phyloP scores from a whole-genome alignment of 2,329 filamentous ascomycete species.

The Alternaria consortialis region DNA sequence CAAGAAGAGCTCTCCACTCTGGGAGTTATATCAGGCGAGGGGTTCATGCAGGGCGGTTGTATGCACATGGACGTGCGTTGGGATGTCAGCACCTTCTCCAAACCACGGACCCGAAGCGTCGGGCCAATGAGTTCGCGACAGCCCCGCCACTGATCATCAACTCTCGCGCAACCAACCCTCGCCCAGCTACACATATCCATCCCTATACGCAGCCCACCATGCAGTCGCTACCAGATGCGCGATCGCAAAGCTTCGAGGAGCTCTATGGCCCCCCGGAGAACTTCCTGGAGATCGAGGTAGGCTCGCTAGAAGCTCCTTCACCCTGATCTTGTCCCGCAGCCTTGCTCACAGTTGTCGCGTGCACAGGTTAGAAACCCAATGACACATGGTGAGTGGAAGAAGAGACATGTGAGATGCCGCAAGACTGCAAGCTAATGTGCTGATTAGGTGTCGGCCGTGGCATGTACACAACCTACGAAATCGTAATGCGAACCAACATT shows the following conservation, averaged over 20 bases:
- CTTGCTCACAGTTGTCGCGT: slow-evolving; percentile 35
- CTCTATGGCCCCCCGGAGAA: slow-evolving; percentile 99
- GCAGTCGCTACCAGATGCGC: slow-evolving; percentile 72
- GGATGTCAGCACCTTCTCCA: slow-evolving; percentile 5
- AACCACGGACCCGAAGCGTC: slow-evolving; percentile 11
- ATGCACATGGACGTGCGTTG: slow-evolving; percentile 14
- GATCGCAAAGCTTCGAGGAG: slow-evolving; percentile 96
- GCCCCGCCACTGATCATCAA: slow-evolving; percentile 24
- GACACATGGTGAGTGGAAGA: slow-evolving; percentile 34
- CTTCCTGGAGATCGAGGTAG: slow-evolving; percentile 96
- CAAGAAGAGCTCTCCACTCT: neutral
- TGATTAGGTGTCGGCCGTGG: slow-evolving; percentile 92
- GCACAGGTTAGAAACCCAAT: slow-evolving; percentile 82
- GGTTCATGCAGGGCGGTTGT: slow-evolving; percentile 13
- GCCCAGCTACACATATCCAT: slow-evolving; percentile 3
- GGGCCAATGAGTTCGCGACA: slow-evolving; percentile 24
- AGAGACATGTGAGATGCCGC: neutral
- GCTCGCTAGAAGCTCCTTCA: slow-evolving; percentile 13
- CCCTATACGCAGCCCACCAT: slow-evolving; percentile 49
- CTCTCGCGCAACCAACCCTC: slow-evolving; percentile 19
- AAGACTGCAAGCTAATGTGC: slow-evolving; percentile 40
- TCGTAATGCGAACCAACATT: slow-evolving; percentile 97
- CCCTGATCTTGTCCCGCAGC: slow-evolving; percentile 19
- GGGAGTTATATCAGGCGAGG: neutral
- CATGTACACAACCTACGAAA: slow-evolving; percentile 99